Conservation (phyloP, 805 yeast genomes). For the Candida cerambycidarum region DNA sequence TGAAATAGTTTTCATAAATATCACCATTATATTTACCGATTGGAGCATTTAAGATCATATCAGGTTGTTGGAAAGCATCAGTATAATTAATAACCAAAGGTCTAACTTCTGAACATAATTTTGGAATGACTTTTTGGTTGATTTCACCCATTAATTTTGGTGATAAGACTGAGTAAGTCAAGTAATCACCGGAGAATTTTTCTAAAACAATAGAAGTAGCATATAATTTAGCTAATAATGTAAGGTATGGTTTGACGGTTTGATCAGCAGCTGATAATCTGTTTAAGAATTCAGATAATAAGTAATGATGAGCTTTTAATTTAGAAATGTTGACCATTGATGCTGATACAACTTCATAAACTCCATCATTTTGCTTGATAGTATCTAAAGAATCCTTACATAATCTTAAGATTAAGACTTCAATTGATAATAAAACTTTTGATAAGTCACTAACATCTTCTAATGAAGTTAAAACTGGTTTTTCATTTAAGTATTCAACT, state of each 20-base stretch:
- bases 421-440: conserved; percentile 38
- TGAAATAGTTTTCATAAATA: conserved; percentile 44
- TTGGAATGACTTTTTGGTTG: conserved; percentile 28
- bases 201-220: conserved; percentile 31
- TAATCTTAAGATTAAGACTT: conserved; percentile 38
- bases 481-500: conserved; percentile 21
- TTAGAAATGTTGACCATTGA: conserved; percentile 41
- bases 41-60: conserved; percentile 42
- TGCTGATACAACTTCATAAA: conserved; percentile 37
- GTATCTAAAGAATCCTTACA: conserved; percentile 29
- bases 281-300: conserved; percentile 30
- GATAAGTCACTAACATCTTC: conserved; percentile 28
- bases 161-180: conserved; percentile 34
- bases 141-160: conserved; percentile 28
- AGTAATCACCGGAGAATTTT: conserved; percentile 36
- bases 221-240: conserved; percentile 33
- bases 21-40: conserved; percentile 45
- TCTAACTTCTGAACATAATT: conserved; percentile 35
- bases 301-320: conserved; percentile 44
- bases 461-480: conserved; percentile 30
- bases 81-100: conserved; percentile 42
- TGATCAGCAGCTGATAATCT: conserved; percentile 25
- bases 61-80: conserved; percentile 45
- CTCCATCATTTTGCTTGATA: conserved; percentile 25
- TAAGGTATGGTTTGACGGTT: conserved; percentile 29